A percentile compares a stretch with the other conserved stretches of the same genome.
Conservation (phyloP, 805 yeast genomes). For the Maudiozyma saulgeensis region DNA sequence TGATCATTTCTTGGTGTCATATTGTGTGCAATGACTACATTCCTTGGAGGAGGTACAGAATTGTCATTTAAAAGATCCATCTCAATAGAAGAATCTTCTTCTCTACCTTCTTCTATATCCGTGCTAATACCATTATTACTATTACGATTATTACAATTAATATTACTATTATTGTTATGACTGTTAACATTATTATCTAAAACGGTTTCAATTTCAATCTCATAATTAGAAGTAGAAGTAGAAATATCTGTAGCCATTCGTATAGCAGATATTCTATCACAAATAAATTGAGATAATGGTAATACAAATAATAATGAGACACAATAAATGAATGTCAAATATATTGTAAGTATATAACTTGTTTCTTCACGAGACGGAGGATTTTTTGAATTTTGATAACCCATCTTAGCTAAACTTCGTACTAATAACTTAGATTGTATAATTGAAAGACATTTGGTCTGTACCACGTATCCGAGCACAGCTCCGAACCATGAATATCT, state of each 20-base stretch:
- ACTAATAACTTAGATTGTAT: constrained; percentile 8
- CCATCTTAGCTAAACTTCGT: neutral
- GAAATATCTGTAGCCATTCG: neutral
- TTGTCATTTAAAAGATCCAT: neutral
- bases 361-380: constrained; percentile 7
- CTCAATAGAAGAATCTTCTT: neutral
- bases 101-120: neutral
- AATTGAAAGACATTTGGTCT: constrained; percentile 21
- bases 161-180: neutral
- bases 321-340: constrained; percentile 19
- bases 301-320: constrained; percentile 17
- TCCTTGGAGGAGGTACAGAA: neutral
- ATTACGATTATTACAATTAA: too few relatives aligned
- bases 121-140: too few relatives aligned
- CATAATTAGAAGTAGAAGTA: neutral
- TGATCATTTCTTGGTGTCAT: neutral
- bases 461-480: constrained; percentile 23
- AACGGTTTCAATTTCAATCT: neutral
- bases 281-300: constrained; percentile 10
- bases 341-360: constrained; percentile 11
- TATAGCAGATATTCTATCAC: neutral
- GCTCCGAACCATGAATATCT: constrained; percentile 19
- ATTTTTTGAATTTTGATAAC: neutral
- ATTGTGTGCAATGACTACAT: neutral
- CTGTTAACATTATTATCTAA: neutral